Conservation (phyloP, 441 rosid species). For the Croton laevigatus region DNA sequence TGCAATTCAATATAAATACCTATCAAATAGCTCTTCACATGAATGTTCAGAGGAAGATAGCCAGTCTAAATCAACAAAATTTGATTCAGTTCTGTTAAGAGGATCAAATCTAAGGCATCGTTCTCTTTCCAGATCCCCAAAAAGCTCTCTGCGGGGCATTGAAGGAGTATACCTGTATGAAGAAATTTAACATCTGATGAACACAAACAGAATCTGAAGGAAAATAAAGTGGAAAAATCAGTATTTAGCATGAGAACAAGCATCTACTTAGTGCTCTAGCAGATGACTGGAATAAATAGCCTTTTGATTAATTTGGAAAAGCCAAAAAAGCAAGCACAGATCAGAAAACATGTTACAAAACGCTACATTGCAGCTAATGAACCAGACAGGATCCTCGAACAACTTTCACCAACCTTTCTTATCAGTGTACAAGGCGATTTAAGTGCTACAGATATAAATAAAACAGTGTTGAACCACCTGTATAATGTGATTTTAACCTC, state of each 20-base stretch:
- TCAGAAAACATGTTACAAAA: constrained; percentile 1
- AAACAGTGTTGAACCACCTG: too few relatives aligned
- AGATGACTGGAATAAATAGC: constrained; percentile 4
- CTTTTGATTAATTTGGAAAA: constrained; percentile 4
- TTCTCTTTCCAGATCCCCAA: constrained; percentile 63
- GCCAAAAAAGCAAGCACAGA: not conserved
- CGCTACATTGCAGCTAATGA: not conserved
- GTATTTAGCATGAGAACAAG: constrained; percentile 5
- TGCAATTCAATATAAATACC: constrained; percentile 39
- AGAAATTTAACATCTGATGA: constrained; percentile 9
- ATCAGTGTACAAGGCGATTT: too few relatives aligned
- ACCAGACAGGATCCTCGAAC: not conserved
- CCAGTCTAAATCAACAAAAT: constrained; percentile 86
- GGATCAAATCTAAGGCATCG: constrained; percentile 42
- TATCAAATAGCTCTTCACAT: constrained; percentile 67
- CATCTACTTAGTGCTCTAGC: not conserved
- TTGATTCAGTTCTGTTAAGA: constrained; percentile 57
- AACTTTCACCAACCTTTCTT: too few relatives aligned
- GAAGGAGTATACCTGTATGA: constrained; percentile 59
- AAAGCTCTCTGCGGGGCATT: constrained; percentile 62
- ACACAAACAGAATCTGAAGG: constrained; percentile 14
- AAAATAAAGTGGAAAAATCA: not conserved
- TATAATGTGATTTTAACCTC: too few relatives aligned
- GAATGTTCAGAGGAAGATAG: constrained; percentile 81
- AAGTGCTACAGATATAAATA: too few relatives aligned